Evolutionary conservation across 768 basidiomycete genomes (phyloP), one percentile per base, ranked within the genome.

Genomic region (Mycena rosella): DNA sequence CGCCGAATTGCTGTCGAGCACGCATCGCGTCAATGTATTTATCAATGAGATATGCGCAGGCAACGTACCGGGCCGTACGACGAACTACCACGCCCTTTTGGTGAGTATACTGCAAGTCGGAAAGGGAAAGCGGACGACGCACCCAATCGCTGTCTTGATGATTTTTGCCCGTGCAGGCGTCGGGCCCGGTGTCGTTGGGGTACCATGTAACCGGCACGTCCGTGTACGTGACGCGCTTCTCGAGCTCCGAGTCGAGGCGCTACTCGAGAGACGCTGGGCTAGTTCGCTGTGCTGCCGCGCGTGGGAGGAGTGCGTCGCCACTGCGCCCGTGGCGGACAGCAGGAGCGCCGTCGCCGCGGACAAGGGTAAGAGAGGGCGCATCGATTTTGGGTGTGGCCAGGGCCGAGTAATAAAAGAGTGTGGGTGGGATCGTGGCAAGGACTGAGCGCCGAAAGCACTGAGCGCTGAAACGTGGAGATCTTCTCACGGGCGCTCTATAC

Each of bases 141-240:
- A 57, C 55, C 38, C 38, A 60, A 27, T 60, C 59, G 59, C 45
- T 51, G 15, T 48, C 45, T 36, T 49, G 47, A 27, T 60, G 59
- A 17, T 51, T 60, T 51, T 60, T 60, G n/a, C 59, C 59, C 15
- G 59, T 60, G 36, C 59, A 60, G n/a, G 59, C 59, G 48, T 60
- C 59, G 8, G 59, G 22, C 7, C 59, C 59, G 36, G 59, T 60
- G 34, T 51, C 34, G 34, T 8, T 38, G 32, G 32, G 32, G 26
- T 48, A 60, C 59, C 59, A 60, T 15, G 59, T 60, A 5, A 60
- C 22, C 3, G n/a, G 22, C 15, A 26, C 26, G 59, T 29, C 29
- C 15, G 14, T 40, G 26, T 36, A 60, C 6, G 47, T 49, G 48
- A 51, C 59, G 11, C 59, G 45, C 48, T 29, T 60, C 22, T 59